phyloP scores from a whole-genome alignment of 75 land plant genomes.

The Pseudotsuga menziesii region DNA sequence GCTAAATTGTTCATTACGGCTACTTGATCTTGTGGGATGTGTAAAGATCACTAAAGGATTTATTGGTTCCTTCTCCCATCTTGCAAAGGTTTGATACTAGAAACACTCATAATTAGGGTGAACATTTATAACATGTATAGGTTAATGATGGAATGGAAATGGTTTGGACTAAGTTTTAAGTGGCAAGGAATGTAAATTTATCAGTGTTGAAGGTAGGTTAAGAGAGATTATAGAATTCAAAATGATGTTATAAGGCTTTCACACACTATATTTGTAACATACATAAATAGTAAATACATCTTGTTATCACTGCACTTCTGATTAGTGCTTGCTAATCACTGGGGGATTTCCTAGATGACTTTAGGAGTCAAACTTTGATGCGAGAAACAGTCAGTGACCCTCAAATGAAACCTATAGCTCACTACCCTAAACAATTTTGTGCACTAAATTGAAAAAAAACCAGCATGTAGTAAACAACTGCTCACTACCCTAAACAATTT shows the following conservation, averaged over 20 bases:
- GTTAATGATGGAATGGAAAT: neutral
- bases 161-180: neutral
- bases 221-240: neutral
- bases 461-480: too few species aligned
- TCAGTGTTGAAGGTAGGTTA: neutral
- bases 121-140: neutral
- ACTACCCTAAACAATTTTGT: too few species aligned
- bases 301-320: too few species aligned
- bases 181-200: neutral
- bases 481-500: too few species aligned
- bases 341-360: too few species aligned
- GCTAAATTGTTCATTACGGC: constrained; percentile 8
- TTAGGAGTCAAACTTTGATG: too few species aligned
- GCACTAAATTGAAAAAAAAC: too few species aligned
- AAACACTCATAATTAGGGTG: neutral
- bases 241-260: neutral
- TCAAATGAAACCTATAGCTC: too few species aligned
- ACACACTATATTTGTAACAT: neutral
- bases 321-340: too few species aligned
- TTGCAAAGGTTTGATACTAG: constrained; percentile 12
- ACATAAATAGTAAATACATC: too few species aligned
- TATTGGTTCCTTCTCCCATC: constrained; percentile 1
- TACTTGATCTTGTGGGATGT: constrained; percentile 21
- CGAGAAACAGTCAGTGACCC: too few species aligned
- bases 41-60: constrained; percentile 10